Conservation (phyloP, 495 filamentous ascomycete genomes). For the Xylaria palmicola region DNA sequence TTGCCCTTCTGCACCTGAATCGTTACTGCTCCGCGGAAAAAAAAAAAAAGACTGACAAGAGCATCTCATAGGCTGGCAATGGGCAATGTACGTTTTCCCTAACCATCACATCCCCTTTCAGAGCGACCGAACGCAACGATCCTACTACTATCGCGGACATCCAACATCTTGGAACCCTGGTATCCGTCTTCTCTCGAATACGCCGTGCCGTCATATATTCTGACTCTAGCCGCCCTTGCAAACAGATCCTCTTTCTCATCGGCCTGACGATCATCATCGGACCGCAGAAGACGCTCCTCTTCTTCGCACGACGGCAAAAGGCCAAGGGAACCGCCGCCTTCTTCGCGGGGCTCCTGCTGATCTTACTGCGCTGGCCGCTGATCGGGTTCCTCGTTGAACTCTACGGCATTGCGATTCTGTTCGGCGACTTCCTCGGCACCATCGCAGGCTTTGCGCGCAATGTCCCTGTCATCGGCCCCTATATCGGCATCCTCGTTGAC, state of each 20-base stretch:
- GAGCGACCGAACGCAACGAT: background rate
- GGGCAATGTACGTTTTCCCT: slow-evolving; percentile 65
- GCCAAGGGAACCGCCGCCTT: slow-evolving; percentile 90
- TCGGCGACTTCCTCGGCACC: slow-evolving; percentile 94
- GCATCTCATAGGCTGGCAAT: slow-evolving; percentile 66
- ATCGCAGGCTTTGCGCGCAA: slow-evolving; percentile 83
- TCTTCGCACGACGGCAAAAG: slow-evolving; percentile 93
- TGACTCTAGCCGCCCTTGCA: slow-evolving; percentile 9
- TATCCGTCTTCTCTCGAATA: too few relatives aligned
- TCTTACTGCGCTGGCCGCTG: slow-evolving; percentile 83
- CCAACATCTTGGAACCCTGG: background rate
- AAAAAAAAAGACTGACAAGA: background rate
- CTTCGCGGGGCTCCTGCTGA: slow-evolving; percentile 76
- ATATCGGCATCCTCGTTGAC: slow-evolving; percentile 69
- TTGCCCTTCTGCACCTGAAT: slow-evolving; percentile 39
- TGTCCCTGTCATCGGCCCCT: slow-evolving; percentile 81
- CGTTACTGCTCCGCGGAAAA: too few relatives aligned
- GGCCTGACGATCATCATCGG: slow-evolving; percentile 95
- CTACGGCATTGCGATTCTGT: slow-evolving; percentile 89
- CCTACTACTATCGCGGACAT: background rate
- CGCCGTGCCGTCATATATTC: too few relatives aligned
- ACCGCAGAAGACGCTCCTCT: slow-evolving; percentile 81
- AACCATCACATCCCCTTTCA: background rate
- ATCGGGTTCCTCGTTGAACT: slow-evolving; percentile 87
- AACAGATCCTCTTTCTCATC: slow-evolving; percentile 91